phyloP scores from a whole-genome alignment of 768 basidiomycete species.

The Suillus americanus region DNA sequence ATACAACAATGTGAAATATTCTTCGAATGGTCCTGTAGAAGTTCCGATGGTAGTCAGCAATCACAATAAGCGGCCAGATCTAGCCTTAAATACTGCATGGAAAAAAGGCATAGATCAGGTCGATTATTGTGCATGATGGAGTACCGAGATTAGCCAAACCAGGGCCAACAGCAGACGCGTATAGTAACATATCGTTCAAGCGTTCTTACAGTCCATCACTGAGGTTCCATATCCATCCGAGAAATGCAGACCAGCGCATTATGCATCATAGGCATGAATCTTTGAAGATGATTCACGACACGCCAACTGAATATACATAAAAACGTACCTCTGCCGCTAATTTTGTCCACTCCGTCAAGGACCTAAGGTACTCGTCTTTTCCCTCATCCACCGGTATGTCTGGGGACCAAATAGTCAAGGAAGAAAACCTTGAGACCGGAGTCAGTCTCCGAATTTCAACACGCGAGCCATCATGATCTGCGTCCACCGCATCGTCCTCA shows the following conservation, averaged over 20 bases:
- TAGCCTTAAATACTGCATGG: neutral
- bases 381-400: conserved; percentile 70
- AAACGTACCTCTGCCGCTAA: conserved; percentile 59
- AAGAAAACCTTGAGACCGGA: conserved; percentile 57
- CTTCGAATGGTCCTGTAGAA: neutral
- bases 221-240: neutral
- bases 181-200: neutral
- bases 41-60: neutral
- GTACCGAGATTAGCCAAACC: neutral
- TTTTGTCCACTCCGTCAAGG: conserved; percentile 69
- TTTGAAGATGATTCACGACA: neutral
- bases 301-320: neutral
- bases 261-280: neutral
- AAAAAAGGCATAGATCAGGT: neutral
- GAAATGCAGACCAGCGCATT: neutral
- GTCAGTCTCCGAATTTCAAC: conserved; percentile 36
- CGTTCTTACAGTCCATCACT: neutral
- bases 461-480: conserved; percentile 18
- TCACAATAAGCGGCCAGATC: neutral
- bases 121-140: neutral
- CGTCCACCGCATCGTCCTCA: conserved; percentile 27
- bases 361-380: conserved; percentile 68
- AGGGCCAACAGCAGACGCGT: neutral
- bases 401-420: conserved; percentile 74
- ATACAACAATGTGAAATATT: neutral